Percentiles rank a stretch among this genome's conserved stretches.
Evolutionary conservation across 148 eudicot genomes (phyloP).

Genomic region (Rhododendron henanense): DNA sequence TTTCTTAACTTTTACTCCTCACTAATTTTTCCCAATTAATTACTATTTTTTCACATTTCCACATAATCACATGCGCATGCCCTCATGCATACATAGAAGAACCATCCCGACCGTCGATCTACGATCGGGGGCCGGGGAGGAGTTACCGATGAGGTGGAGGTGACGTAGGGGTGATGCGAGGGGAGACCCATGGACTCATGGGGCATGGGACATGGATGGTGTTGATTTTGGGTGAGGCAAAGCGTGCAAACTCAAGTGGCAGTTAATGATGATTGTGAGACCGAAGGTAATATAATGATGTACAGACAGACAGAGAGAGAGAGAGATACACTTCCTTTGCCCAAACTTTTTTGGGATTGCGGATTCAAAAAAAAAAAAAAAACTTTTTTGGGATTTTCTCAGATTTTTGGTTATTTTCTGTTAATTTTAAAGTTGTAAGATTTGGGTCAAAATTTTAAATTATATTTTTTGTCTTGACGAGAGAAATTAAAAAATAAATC

Average conservation of each 20-base stretch:
- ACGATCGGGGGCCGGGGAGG: neutral
- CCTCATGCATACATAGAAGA: neutral
- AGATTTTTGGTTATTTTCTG: neutral
- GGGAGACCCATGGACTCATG: neutral
- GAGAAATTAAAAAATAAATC: no score
- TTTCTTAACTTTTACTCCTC: neutral
- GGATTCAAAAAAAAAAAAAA: no score
- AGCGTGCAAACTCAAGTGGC: conserved; percentile 36
- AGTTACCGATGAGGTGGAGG: neutral
- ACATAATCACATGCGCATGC: neutral
- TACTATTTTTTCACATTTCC: neutral
- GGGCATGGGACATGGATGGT: conserved; percentile 8
- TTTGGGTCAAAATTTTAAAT: no score
- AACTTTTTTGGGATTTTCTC: neutral
- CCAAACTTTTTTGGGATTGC: neutral
- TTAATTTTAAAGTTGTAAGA: no score
- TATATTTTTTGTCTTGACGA: no score
- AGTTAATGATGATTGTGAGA: conserved; percentile 31
- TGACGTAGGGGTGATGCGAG: conserved; percentile 9
- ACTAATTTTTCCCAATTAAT: neutral
- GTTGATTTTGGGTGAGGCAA: conserved; percentile 17
- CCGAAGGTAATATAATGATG: neutral
- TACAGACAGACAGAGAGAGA: neutral
- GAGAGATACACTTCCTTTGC: neutral
- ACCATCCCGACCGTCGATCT: neutral